Base-by-base conservation (phyloP, 495 filamentous ascomycete genomes). In the Xylaria acuta region DNA sequence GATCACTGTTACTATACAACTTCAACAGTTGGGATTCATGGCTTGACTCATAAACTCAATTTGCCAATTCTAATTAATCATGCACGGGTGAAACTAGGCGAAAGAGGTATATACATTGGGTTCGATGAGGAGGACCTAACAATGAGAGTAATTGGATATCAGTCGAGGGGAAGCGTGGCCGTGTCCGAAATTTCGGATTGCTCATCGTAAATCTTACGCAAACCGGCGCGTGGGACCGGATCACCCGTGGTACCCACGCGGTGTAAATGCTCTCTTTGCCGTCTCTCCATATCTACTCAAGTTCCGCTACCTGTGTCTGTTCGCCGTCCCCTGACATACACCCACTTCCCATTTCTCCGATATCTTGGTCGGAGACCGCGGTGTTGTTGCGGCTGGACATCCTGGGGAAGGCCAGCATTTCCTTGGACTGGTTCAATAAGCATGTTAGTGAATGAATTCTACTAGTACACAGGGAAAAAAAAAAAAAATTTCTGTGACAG, bases 171-270 rank as follows among this genome's bases (percentile, higher is more conserved):
- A 56, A 12, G 27, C 27, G 25, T 32, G 27, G 51, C 51, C 53
- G 27, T 5, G 5, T 25, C 53, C 32, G 58, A n/a, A 22, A 38
- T 8, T 38, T 60, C 58, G 32, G 58, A n/a, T 32, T n/a, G 6
- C 27, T 30, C 58, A 38, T 60, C 18, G 58, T 38, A 38, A n/a
- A 60, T 60, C 34, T 60, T 60, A 56, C 53, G 53, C 53, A 56
- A 56, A 6, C 53, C 53, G 27, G 53, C 27, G 25, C 53, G n/a
- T n/a, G 53, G 53, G 27, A 56, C 53, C 53, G 53, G 53, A 56
- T 56, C 53, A 34, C 54, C 54, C 27, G 54, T 59, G 8, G n/a
- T 14, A 59, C 30, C 54, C 32, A 32, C 18, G 20, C 27, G 12
- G n/a, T n/a, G 43, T n/a, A 51, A 25, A 32, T 6, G 27, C 14